Base-by-base conservation (phyloP, 192 early-diverging fungal genomes). In the Chytriomyces hyalinus region DNA sequence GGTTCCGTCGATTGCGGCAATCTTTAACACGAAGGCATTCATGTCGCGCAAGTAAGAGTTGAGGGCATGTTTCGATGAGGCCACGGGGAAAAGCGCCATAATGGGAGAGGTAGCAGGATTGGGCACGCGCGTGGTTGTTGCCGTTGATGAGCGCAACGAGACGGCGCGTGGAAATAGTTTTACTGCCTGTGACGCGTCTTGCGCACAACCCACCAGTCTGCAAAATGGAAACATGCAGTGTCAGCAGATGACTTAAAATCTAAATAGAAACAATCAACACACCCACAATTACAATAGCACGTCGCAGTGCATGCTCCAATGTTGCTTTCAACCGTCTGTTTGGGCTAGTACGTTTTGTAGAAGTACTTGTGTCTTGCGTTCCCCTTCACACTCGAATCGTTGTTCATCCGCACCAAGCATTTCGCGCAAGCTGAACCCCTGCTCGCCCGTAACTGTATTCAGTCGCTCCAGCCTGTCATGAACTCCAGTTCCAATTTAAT, bases 41-140 rank as follows among this genome's bases (percentile, higher is more conserved):
- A 84, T 84, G 49, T 84, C 83, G 10, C 80, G 20, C 20, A 84
- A 70, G 60, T 84, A 84, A 9, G 76, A 67, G 50, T 13, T 26
- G 7, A 84, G 70, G 51, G 81, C 77, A 7, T 43, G 50, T 66
- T 81, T 81, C 45, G 77, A 61, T 26, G 73, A 84, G 45, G 63
- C 26, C 8, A 84, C 78, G 9, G 83, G 83, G 62, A 70, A 84
- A 2, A n/a, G 65, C 46, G 71, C 62, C 15, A 60, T 28, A 22
- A 51, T 78, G 46, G 60, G 63, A 47, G 57, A 8, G 9, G 9
- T 71, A 15, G 10, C 10, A 11, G n/a, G 0, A 74, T 20, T 24
- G 36, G 20, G 64, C 11, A 62, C 2, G 24, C 8, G 73, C 10
- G 50, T 13, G 63, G 66, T 17, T 10, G 70, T 76, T 17, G 64